Base-by-base conservation (phyloP, 257 asterid genomes). In the Rubia yunnanensis region DNA sequence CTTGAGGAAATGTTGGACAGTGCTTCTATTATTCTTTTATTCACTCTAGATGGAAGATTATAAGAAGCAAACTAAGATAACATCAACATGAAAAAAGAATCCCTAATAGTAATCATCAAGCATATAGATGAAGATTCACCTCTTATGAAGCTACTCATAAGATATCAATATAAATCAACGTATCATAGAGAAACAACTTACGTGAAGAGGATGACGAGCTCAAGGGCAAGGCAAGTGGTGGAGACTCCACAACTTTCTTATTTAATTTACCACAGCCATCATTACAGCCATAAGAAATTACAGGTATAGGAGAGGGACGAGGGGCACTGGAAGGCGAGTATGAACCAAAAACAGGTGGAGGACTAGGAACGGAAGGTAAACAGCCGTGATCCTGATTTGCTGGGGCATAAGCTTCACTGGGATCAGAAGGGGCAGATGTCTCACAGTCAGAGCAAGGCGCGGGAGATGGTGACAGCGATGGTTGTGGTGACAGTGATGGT, bases 151-250 rank as follows among this genome's bases (percentile, higher is more conserved):
- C 17, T 34, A 46, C 70, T 60, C 31, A 35, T 1, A 28, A 15
- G 28, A 11, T 28, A 23, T 39, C 23, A 56, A 22, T 23, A 31
- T 66, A 50, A n/a, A 39, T 54, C 68, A 57, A 70, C 14, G 8
- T 0, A 53, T 41, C 49, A n/a, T 6, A 44, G 27, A 69, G 54
- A 30, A 76, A 52, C 13, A 66, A 77, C 97, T 87, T 83, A 90
- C 97, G 72, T 57, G 86, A 72, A 32, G 52, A 52, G 49, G 80
- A 68, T 59, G 77, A 71, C 20, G 77, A 69, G 41, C 65, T 63
- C 53, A 79, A 79, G 22, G 84, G 75, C 35, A 79, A 70, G 76
- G 72, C 73, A 70, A 70, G 85, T 23, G 75, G 72, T 20, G 78
- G 76, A 79, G 87, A 70, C 66, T 60, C 77, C 76, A 68, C 58